Percentiles rank a stretch among this genome's conserved stretches.
These are phyloP conservation scores for Senecio squalidus DNA, from an alignment of 140 eudicot genomes.

Conservation along the genomic window DNA sequence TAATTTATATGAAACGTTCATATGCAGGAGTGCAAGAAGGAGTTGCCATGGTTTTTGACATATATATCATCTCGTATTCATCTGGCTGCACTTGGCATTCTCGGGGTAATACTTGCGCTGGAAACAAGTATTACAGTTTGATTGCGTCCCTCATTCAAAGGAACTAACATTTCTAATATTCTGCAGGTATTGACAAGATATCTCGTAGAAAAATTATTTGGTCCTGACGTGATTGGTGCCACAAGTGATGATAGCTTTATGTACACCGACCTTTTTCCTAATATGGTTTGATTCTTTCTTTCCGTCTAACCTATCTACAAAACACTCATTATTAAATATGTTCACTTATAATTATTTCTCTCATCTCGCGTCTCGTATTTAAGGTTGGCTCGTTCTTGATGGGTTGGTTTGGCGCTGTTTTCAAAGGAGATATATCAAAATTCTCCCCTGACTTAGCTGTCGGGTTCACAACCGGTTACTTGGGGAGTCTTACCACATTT, in stretches of 20 bases:
- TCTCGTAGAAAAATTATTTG: conserved; percentile 68
- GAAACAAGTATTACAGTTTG: background rate
- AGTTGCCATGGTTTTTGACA: conserved; percentile 41
- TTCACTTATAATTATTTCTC: too few species aligned
- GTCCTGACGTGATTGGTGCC: conserved; percentile 57
- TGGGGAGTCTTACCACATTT: conserved; percentile 90
- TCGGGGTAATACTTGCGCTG: conserved; percentile 65
- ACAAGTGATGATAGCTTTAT: conserved; percentile 70
- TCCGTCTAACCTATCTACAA: background rate
- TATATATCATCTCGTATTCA: conserved; percentile 49
- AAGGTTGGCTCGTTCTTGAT: conserved; percentile 72
- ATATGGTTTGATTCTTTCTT: conserved; percentile 43
- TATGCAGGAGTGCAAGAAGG: conserved; percentile 37
- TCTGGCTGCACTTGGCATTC: conserved; percentile 78
- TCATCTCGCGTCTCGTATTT: background rate
- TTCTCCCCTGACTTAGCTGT: conserved; percentile 66
- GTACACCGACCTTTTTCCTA: conserved; percentile 83
- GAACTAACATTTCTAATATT: background rate
- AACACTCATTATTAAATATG: background rate
- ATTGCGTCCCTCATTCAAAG: background rate
- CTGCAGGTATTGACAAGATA: conserved; percentile 69
- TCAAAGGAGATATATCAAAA: conserved; percentile 48
- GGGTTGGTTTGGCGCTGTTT: conserved; percentile 88
- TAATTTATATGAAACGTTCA: background rate
- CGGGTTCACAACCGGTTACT: conserved; percentile 73